Base-by-base conservation (phyloP, 2,329 filamentous ascomycete species). In the Calonectria pseudoreteaudii region DNA sequence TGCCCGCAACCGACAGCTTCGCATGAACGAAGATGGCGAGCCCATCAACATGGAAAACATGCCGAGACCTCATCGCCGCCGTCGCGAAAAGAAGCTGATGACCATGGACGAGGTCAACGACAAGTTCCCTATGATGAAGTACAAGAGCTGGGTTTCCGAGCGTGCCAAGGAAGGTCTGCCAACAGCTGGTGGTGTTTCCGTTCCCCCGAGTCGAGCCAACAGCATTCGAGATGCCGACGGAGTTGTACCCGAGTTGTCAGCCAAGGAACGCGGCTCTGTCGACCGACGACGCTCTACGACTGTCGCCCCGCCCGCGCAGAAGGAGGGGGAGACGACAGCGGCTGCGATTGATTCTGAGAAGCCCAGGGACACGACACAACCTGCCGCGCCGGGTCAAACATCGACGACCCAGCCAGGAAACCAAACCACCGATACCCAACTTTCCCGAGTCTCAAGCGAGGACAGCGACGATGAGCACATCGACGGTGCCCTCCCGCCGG, bases 61-160 rank as follows among this genome's bases (percentile, higher is more conserved):
- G 90, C 94, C 95, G 72, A 86, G 95, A 74, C 93, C 95, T 66
- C 96, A 97, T 83, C 92, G 97, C 71, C 91, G 96, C 81, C 91
- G 96, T 77, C 92, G 96, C 73, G 97, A 99, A 85, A 99, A 99
- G 92, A 99, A 98, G 85, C 86, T 99, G 79, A 98, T 99, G 97
- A 94, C 94, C 2, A 98, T 98, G 93, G 97, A 99, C 75, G 97
- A 99, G 86, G 97, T 99, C 76, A 98, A 99, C 83, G 95, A 97
- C 79, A 95, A 97, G 79, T 99, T 99, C 81, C 96, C 97, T 0
- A 92, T 98, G 86, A 93, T 92, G 79, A 98, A 98, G 85, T 99
- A 99, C 90, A 98, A 99, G 87, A 91, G 90, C 67, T 99, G 97
- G 96, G 94, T 97, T 73, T 93, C 94, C 9, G 92, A 92, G 70